Base-by-base conservation (phyloP, 148 eudicot species). In the Diospyros lotus region DNA sequence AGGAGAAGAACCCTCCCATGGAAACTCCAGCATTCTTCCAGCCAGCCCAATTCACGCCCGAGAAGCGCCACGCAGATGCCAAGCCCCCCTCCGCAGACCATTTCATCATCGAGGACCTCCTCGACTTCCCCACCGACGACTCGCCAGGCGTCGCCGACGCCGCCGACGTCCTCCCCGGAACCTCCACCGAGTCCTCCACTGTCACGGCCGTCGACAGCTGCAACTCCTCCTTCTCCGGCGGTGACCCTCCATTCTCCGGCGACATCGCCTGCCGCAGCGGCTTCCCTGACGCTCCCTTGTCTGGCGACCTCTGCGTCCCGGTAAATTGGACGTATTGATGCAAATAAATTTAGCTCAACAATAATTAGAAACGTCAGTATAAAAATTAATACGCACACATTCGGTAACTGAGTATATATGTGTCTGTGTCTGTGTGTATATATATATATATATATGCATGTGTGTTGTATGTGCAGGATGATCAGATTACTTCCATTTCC, bases 31-130 rank as follows among this genome's bases (percentile, higher is more conserved):
- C 80, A 64, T 78, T 78, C 72, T 75, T 67, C 76, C 81, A 80
- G 40, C 70, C 66, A 58, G 61, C 76, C 28, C 82, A 86, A 74
- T 73, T 73, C 68, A 71, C 83, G 14, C 68, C 80, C 9, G 84
- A 80, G 58, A 82, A 72, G 17, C 66, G 76, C 10, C 84, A 79
- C 45, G 75, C 83, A 46, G 83, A 83, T 28, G 46, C 73, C 53
- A 82, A 80, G 62, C 54, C 79, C 48, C 80, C 51, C 10, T 50
- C 13, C 66, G 65, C 70, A 39, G 95, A 86, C 71, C 83, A 87
- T 68, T 94, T 94, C 72, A 61, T 80, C 40, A 83, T 94, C 40
- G 98, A 94, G 0, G 98, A 94, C 84, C 96, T 94, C 67, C 86
- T 94, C 3, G 89, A 90, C 76, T 89, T 90, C 80, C 89, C 96